These are phyloP conservation scores for Boletus sp. DNA, from an alignment of 768 basidiomycete genomes.

Conservation along the genomic window DNA sequence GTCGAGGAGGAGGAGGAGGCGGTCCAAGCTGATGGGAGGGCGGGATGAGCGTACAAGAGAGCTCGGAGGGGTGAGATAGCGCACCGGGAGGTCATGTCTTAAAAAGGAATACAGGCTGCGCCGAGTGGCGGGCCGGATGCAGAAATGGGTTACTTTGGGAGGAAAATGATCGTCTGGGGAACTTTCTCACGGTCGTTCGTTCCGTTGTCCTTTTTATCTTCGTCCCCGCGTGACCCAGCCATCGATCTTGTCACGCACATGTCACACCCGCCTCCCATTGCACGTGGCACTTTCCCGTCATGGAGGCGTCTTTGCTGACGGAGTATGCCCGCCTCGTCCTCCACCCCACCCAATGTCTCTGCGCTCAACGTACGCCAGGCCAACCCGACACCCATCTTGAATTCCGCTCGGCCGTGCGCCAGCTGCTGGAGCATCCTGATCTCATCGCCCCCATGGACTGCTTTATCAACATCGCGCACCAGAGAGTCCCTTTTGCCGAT, in stretches of 20 bases:
- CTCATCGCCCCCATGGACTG: slow-evolving; percentile 22
- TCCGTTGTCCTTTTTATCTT: slow-evolving; percentile 64
- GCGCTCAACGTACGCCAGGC: background rate
- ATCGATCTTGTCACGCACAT: slow-evolving; percentile 34
- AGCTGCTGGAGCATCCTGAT: background rate
- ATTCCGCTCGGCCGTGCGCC: background rate
- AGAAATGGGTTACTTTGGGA: slow-evolving; percentile 42
- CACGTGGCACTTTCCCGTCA: background rate
- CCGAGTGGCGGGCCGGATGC: slow-evolving; percentile 40
- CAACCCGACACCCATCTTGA: background rate
- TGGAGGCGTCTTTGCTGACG: background rate
- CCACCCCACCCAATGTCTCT: background rate
- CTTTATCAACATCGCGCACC: slow-evolving; percentile 48
- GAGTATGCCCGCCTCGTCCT: slow-evolving; percentile 9
- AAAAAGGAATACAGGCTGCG: slow-evolving; percentile 53
- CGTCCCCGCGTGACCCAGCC: slow-evolving; percentile 40
- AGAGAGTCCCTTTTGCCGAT: slow-evolving; percentile 43
- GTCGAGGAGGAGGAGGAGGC: slow-evolving; percentile 92
- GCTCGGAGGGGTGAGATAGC: background rate
- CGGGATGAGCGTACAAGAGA: background rate
- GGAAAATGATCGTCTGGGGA: slow-evolving; percentile 46
- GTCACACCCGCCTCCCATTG: slow-evolving; percentile 19
- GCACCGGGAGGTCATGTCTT: slow-evolving; percentile 76
- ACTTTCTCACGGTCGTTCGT: slow-evolving; percentile 45
- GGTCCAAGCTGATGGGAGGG: slow-evolving; percentile 72